Conservation (phyloP, 2,329 filamentous ascomycete genomes). For the Sporothrix phasma region DNA sequence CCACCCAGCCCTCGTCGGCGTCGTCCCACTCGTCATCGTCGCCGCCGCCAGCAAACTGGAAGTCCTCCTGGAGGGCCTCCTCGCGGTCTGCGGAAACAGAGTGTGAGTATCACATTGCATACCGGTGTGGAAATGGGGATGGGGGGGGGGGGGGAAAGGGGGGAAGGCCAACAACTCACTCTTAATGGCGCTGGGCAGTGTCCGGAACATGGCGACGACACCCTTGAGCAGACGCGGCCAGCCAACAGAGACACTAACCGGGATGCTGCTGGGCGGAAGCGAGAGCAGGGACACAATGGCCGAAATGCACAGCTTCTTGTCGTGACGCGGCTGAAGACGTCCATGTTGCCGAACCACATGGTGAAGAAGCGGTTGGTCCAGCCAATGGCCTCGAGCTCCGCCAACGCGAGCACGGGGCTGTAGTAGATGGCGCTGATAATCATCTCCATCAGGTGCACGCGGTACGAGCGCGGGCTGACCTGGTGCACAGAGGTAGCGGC, state of each 20-base stretch:
- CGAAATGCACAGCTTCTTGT: conserved; percentile 96
- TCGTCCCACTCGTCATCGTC: conserved; percentile 74
- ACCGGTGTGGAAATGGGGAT: not conserved
- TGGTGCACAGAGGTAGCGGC: conserved; percentile 17
- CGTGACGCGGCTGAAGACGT: conserved; percentile 89
- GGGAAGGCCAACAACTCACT: conserved; percentile 28
- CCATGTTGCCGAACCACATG: conserved; percentile 94
- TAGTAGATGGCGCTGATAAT: conserved; percentile 98
- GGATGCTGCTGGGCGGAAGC: conserved; percentile 70
- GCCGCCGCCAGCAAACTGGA: conserved; percentile 57
- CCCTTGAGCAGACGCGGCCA: conserved; percentile 88
- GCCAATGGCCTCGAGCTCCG: conserved; percentile 77
- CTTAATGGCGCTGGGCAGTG: conserved; percentile 76
- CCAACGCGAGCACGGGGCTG: conserved; percentile 75
- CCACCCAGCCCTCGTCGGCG: conserved; percentile 72
- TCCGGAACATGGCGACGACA: conserved; percentile 84
- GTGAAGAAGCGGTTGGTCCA: conserved; percentile 99
- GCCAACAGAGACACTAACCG: conserved; percentile 83
- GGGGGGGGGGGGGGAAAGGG: no score
- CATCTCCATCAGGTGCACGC: conserved; percentile 97
- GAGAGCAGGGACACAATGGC: conserved; percentile 81
- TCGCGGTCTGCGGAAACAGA: conserved; percentile 52
- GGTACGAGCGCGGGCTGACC: conserved; percentile 82
- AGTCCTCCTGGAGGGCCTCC: conserved; percentile 83
- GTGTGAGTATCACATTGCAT: not conserved